phyloP scores from a whole-genome alignment of 1,284 basidiomycete genomes.

The Porodaedalea pini region DNA sequence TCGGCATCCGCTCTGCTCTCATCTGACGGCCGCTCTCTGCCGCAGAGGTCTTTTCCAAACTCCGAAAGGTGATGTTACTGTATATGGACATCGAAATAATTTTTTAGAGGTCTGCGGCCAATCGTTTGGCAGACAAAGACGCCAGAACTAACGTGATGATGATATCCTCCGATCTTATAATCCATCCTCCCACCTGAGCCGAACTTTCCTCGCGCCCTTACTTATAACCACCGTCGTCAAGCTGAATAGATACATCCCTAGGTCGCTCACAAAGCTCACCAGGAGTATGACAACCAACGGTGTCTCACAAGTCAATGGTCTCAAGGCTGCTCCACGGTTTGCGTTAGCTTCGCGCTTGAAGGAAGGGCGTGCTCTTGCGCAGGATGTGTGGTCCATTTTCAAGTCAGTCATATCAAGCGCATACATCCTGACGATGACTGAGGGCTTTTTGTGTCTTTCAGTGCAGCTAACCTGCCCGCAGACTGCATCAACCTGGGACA shows the following conservation, averaged over 20 bases:
- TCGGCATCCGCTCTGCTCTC: too few relatives aligned
- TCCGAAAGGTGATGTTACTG: background rate
- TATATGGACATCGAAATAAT: background rate
- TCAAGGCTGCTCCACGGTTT: conserved; percentile 35
- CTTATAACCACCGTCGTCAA: conserved; percentile 13
- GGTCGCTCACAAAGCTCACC: conserved; percentile 2
- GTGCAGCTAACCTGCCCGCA: conserved; percentile 78
- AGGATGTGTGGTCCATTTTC: conserved; percentile 92
- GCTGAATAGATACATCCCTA: conserved; percentile 9
- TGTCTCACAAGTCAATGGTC: conserved; percentile 8
- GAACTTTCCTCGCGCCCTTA: background rate
- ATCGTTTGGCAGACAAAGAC: background rate
- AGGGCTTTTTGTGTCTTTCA: conserved; percentile 31
- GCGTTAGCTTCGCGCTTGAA: conserved; percentile 64
- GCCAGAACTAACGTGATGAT: background rate
- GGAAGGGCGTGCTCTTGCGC: conserved; percentile 70
- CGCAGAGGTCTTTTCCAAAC: too few relatives aligned
- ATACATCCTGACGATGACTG: conserved; percentile 18
- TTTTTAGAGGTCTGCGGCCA: background rate
- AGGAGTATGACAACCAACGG: conserved; percentile 16
- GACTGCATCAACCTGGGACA: conserved; percentile 92
- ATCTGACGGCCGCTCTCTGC: too few relatives aligned
- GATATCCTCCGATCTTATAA: background rate
- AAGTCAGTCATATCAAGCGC: conserved; percentile 52
- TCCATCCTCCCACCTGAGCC: background rate